Conservation (phyloP, 1,284 basidiomycete genomes). For the Butyriboletus appendiculatus region DNA sequence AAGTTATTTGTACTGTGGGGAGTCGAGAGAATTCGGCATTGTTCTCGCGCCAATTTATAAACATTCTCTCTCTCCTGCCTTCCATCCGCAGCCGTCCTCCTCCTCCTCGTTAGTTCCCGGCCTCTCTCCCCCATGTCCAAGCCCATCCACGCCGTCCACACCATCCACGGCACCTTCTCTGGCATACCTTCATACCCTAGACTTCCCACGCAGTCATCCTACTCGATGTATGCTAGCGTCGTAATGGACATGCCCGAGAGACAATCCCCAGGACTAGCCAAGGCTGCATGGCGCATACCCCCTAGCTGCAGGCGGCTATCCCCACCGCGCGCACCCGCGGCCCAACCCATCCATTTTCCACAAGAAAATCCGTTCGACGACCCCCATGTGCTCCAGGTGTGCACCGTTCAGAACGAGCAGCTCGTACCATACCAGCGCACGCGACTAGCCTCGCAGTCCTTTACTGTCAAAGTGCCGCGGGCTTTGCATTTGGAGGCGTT, state of each 20-base stretch:
- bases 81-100: constrained; percentile 6
- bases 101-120: neutral
- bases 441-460: constrained; percentile 31
- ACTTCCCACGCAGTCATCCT: constrained; percentile 9
- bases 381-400: constrained; percentile 13
- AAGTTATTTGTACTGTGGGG: constrained; percentile 16
- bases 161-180: constrained; percentile 35
- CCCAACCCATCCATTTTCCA: constrained; percentile 26
- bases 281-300: constrained; percentile 28
- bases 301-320: constrained; percentile 32
- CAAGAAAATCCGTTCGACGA: constrained; percentile 31
- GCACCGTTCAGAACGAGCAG: constrained; percentile 9
- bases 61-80: neutral
- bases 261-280: constrained; percentile 27
- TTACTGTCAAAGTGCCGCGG: constrained; percentile 29
- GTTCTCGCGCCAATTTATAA: constrained; percentile 30
- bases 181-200: constrained; percentile 25
- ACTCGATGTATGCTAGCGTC: constrained; percentile 31
- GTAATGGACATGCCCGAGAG: constrained; percentile 25
- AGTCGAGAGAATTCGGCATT: constrained; percentile 15
- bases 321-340: constrained; percentile 11
- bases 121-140: constrained; percentile 27
- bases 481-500: constrained; percentile 26
- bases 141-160: constrained; percentile 33
- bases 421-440: constrained; percentile 28